Evolutionary conservation across 306 rosid genomes (phyloP), one percentile per base, ranked within the genome.

Genomic region (Crataegus laevigata): DNA sequence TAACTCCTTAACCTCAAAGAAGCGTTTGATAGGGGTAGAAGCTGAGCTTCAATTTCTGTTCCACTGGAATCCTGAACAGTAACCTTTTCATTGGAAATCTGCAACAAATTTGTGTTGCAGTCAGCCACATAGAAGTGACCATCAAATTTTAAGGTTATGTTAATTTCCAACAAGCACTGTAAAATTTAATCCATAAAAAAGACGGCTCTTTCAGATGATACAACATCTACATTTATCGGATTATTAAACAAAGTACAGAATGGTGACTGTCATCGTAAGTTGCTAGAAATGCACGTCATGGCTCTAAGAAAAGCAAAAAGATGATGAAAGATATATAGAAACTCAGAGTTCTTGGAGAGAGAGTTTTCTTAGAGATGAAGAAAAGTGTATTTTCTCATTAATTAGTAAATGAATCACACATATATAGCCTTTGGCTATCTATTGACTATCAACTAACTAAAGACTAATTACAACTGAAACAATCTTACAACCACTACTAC

Each of bases 51-150:
- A 50, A 93, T 76, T 73, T 83, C 77, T 75, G 69, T 93, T 66
- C 93, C 91, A 66, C 81, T 80, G 8, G 98, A 91, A 79, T 93
- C 97, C 24, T 76, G 84, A 78, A 93, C 98, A 81, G 63, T 62
- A 66, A 91, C 89, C 11, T 80, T 81, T 80, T 84, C 87, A 47
- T 73, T 79, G 80, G 85, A 84, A 71, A 91, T 92, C 98, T 93
- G 66, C 45, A 85, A 91, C 82, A 78, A 71, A 79, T 43, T 74
- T 86, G 76, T 60, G 69, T 81, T 15, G 78, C 73, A 28, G 69
- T 78, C 40, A 74, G 38, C 62, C 52, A 43, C 55, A 15, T 57
- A 19, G 8, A 52, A 9, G 40, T 38, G 11, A 25, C 34, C 11
- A 66, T 30, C 47, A 28, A 28, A 57, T 57, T 40, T 43, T 24